Evolutionary conservation across 371 early-diverging fungal genomes (phyloP), one percentile per base, ranked within the genome.

Genomic region (Synchytrium microbalum): DNA sequence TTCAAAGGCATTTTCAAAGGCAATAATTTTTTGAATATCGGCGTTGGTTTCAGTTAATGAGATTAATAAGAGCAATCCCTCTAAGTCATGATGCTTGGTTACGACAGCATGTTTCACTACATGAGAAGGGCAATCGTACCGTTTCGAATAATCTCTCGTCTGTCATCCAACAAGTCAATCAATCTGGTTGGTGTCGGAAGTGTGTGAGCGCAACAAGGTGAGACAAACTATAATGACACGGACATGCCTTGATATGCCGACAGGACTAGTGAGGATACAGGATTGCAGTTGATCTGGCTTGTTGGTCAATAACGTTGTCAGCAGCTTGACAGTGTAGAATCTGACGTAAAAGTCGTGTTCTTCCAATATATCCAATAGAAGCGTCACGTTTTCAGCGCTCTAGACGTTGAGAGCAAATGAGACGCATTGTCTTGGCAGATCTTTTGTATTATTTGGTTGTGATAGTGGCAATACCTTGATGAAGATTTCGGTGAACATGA

Each of bases 1-100:
- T 65, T 96, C 97, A 77, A 98, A 96, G 3, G 94, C 92, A 68
- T 89, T 93, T 69, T 96, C 94, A 72, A 98, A 98, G 2, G 96
- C 95, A 55, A 96, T 89, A 64, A 98, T 91, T 78, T 98, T 96
- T 76, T 98, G 97, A 28, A 98, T 88, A 54, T 96, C 97, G 31
- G 95, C 88, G 73, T 95, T 94, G 51, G 79, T 83, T 61, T 86
- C 83, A 5, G 96, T 95, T 62, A 98, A 79, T 0, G 89, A 80
- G 53, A 92, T 93, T 68, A 98, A 67, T 32, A 98, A 72, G 61
- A 95, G 73, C 27, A 98, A 74, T 1, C 92, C 92, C 86, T 96
- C 95, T 92, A 54, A 24, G 33, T 55, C 24, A 13, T 25, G 23
- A 38, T 38, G 46, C 46, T 38, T 38, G 46, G n/a, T n/a, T n/a